A percentile compares a stretch with the other conserved stretches of the same genome.
Conservation (phyloP, 2,329 filamentous ascomycete genomes). For the Neopestalotiopsis clavispora region DNA sequence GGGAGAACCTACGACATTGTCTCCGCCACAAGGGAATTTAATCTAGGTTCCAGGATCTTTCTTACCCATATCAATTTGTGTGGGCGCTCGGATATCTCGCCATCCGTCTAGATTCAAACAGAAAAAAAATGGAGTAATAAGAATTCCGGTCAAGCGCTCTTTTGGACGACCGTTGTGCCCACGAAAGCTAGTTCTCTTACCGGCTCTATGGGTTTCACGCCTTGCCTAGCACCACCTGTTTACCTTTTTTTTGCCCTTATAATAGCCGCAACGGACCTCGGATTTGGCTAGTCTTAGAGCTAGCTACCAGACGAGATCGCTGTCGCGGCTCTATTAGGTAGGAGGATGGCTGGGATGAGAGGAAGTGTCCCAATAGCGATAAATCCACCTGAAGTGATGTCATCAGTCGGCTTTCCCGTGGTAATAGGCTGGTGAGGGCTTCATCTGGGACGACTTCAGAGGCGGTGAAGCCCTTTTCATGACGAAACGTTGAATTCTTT, state of each 20-base stretch:
- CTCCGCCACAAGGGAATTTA: neutral
- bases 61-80: neutral
- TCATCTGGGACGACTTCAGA: too few species aligned
- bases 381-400: neutral
- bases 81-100: neutral
- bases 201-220: slow-evolving; percentile 7
- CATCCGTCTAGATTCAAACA: slow-evolving; percentile 2
- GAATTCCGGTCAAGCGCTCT: neutral
- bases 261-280: neutral
- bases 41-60: neutral
- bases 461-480: neutral
- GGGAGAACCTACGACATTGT: neutral
- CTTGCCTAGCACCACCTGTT: slow-evolving; percentile 2
- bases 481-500: neutral
- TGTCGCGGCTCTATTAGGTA: neutral
- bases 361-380: neutral
- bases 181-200: slow-evolving; percentile 5
- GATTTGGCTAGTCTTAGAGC: neutral
- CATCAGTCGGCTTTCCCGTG: neutral
- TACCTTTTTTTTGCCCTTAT: neutral
- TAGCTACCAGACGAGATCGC: neutral
- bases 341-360: neutral
- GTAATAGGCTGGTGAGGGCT: too few species aligned
- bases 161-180: neutral
- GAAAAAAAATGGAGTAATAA: neutral